Percentiles rank a stretch among this genome's conserved stretches.
These are phyloP conservation scores for Cystobasidium slooffiae DNA, from an alignment of 1,284 basidiomycete genomes.

Conservation along the genomic window DNA sequence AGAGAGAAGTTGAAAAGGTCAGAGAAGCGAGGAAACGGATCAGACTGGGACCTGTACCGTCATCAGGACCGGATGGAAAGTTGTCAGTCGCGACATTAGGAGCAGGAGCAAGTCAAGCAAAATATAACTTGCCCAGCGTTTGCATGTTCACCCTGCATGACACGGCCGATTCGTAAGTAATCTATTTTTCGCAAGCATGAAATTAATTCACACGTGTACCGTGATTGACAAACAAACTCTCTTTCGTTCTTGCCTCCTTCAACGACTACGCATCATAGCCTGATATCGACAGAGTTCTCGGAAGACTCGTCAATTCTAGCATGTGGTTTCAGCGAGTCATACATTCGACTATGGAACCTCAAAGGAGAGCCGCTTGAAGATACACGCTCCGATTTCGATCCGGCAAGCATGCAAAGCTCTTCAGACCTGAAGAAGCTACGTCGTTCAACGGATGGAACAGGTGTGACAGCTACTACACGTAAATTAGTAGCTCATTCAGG, in stretches of 20 bases:
- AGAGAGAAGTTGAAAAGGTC: constrained; percentile 86
- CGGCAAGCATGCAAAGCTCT: constrained; percentile 72
- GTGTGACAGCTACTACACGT: constrained; percentile 65
- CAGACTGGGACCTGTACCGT: constrained; percentile 72
- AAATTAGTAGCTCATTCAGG: constrained; percentile 97
- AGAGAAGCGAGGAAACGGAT: constrained; percentile 89
- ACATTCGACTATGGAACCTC: constrained; percentile 91
- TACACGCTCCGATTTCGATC: constrained; percentile 73
- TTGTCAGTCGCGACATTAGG: constrained; percentile 32
- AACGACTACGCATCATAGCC: constrained; percentile 60
- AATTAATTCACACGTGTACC: no score
- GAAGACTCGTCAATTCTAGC: constrained; percentile 92
- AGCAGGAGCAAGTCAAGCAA: constrained; percentile 4
- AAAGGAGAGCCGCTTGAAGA: constrained; percentile 87
- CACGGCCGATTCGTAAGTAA: constrained; percentile 78
- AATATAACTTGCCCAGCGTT: constrained; percentile 69
- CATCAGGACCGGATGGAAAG: not conserved
- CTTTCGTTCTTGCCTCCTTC: not conserved
- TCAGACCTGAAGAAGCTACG: constrained; percentile 53
- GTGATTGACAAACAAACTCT: no score
- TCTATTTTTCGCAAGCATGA: not conserved
- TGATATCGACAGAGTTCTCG: constrained; percentile 87
- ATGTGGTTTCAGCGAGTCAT: constrained; percentile 94
- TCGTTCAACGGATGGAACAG: constrained; percentile 34
- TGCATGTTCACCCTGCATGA: constrained; percentile 93